These are phyloP conservation scores for Parachaetomium inaequale DNA, from an alignment of 495 filamentous ascomycete genomes.

Conservation along the genomic window DNA sequence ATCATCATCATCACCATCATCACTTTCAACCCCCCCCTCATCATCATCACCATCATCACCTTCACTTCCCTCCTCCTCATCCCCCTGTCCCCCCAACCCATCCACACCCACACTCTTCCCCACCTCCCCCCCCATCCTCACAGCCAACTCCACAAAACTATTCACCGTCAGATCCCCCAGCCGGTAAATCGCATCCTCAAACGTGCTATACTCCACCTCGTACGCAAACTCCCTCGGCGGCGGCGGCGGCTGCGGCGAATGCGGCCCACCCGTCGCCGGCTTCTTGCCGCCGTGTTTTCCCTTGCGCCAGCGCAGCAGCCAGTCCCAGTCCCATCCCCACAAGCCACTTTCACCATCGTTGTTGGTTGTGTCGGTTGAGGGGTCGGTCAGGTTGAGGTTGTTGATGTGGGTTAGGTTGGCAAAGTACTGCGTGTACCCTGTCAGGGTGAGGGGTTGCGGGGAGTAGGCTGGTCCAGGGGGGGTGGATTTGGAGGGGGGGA, in stretches of 20 bases:
- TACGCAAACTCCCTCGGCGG: constrained; percentile 64
- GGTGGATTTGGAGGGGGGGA: constrained; percentile 64
- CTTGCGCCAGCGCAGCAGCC: constrained; percentile 42
- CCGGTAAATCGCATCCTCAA: constrained; percentile 66
- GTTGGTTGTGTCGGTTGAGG: neutral
- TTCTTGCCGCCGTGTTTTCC: constrained; percentile 58
- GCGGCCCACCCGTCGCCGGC: no score
- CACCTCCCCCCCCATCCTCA: constrained; percentile 61
- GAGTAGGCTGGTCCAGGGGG: constrained; percentile 91
- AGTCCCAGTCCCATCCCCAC: constrained; percentile 17
- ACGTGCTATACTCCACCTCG: constrained; percentile 83
- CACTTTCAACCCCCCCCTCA: constrained; percentile 18
- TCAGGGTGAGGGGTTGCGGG: constrained; percentile 70
- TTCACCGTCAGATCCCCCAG: constrained; percentile 82
- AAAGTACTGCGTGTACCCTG: constrained; percentile 84
- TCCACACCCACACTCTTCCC: neutral
- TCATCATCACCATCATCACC: constrained; percentile 4
- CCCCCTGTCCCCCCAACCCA: constrained; percentile 16
- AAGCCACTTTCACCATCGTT: no score
- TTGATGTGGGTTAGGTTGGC: constrained; percentile 90
- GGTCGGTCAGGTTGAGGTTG: constrained; percentile 36
- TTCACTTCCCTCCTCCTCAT: constrained; percentile 6
- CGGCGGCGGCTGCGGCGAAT: constrained; percentile 37
- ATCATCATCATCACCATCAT: constrained; percentile 21
- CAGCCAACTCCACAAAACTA: constrained; percentile 74